Base-by-base conservation (phyloP, 768 basidiomycete genomes). In the Coprinopsis cinerea region DNA sequence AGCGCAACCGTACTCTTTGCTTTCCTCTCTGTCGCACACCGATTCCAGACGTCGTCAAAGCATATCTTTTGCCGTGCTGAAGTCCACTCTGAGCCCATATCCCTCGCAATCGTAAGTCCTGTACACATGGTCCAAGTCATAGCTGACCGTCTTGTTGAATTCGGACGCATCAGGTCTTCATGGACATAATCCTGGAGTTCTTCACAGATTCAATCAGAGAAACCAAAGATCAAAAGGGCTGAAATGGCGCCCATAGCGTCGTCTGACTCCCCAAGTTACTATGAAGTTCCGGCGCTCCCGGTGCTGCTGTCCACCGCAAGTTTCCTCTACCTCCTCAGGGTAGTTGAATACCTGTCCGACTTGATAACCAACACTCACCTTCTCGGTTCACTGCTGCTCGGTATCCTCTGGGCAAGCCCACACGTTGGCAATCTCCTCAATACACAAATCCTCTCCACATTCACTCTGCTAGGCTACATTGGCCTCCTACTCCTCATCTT, bases 251-350 rank as follows among this genome's bases (percentile, higher is more conserved):
- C 27, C 13, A 17, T 20, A 9, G 4, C 44, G n/a, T 7, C 27
- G n/a, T 4, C n/a, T 5, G 44, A 26, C 24, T 43, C 44, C 11
- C 4, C 25, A 17, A 32, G 11, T 10, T 71, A 70, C 57, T 53
- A 60, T 42, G 52, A 59, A 11, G 27, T 45, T 45, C 70, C 70
- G 11, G 42, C 57, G 0, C 47, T 66, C n/a, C 64, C 68, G 4
- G 30, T 59, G 22, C 63, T 83, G 6, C 67, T 83, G 45, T 66
- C 76, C 34, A 55, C 79, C 7, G 57, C 71, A n/a, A 71, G 76
- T n/a, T 81, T 80, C 53, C 55, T 85, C 11, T 77, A 72, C 61
- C 64, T 83, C 15, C 63, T 81, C 42, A 78, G 80, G 55, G 60
- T 75, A 37, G 66, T 71, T 15, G 69, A 79, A 18, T 57, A 60